Evolutionary conservation across 805 yeast genomes (phyloP), one percentile per base, ranked within the genome.

Genomic region (Scheffersomyces stipitis): DNA sequence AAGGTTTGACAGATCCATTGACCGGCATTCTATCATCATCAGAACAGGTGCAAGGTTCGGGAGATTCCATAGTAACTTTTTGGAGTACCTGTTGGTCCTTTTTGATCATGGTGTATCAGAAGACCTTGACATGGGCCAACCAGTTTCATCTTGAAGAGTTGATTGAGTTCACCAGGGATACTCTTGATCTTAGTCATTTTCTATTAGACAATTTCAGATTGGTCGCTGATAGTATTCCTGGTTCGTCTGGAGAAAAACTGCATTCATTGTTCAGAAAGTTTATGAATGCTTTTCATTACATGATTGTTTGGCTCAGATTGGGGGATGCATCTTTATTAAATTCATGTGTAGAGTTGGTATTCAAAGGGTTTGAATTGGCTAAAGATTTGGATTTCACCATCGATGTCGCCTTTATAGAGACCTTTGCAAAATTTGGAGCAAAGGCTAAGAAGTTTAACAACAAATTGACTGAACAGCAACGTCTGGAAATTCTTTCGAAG

Each of bases 121-220:
- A 76, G 37, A 86, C 95, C 1, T 63, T 85, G 10, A 57, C 58
- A 3, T 91, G 99, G 99, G 88, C 96, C 0, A 60, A 71, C 2
- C 60, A 64, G 26, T 82, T 80, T 48, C 75, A 76, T 18, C 66
- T 75, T 15, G 66, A 71, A 0, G 75, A 74, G 33, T 66, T 87
- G 48, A 75, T 82, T 29, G 95, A 89, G 38, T 90, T 88, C 48
- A 86, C 96, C 2, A 76, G 95, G 56, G 96, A 88, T 53, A 81
- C 87, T 0, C 69, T 91, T 34, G 96, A 90, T 48, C 68, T 86
- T 22, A 82, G 95, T 40, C 81, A 82, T 42, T 58, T 71, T 2
- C 62, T 90, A 23, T 56, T 90, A n/a, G 80, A 75, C 37, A 78
- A 90, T 2, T 84, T 76, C 51, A 68, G 81, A 40, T 66, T 74